Base-by-base conservation (phyloP, 2,329 filamentous ascomycete genomes). In the Drechslera avenae region DNA sequence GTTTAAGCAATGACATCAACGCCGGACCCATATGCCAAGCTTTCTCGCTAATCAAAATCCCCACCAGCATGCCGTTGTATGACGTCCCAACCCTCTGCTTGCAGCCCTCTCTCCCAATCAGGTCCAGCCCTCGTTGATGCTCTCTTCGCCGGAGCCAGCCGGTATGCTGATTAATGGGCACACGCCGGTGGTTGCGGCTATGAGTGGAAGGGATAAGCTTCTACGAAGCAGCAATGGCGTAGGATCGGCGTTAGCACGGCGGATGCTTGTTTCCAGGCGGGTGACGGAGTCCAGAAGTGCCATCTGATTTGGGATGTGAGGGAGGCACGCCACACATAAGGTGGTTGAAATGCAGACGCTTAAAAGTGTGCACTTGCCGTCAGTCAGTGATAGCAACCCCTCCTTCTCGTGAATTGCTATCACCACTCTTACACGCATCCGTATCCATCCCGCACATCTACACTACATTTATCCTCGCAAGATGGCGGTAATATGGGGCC, bases 401-500 rank as follows among this genome's bases (percentile, higher is more conserved):
- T n/a, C n/a, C n/a, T n/a, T n/a, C n/a, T 23, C 7, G 21, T 23
- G 21, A 23, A 23, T 23, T 28, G 9, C 23, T 10, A 28, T 7
- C 7, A 23, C 21, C 23, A 12, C 9, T 28, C 26, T 28, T 13
- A 28, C 26, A 28, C 9, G 9, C 26, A 28, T 10, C 7, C 26
- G 21, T 7, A 23, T 26, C 12, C 18, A 44, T 28, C 31, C 14
- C 19, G 12, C 23, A 14, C 19, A 34, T 36, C 41, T 17, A 19
- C 16, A 16, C 32, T 17, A n/a, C 41, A 23, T 17, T 18, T 36
- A 13, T 28, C 10, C 13, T 12, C 19, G 17, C 5, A 19, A 28
- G 17, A 73, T 73, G 69, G 63, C 66, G 8, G 76, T 83, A 13
- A 82, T 84, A 57, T 84, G 81, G 80, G 82, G 82, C 26, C 76